phyloP scores from a whole-genome alignment of 352 stramenopile genomes.

The Phytophthora nicotianae region DNA sequence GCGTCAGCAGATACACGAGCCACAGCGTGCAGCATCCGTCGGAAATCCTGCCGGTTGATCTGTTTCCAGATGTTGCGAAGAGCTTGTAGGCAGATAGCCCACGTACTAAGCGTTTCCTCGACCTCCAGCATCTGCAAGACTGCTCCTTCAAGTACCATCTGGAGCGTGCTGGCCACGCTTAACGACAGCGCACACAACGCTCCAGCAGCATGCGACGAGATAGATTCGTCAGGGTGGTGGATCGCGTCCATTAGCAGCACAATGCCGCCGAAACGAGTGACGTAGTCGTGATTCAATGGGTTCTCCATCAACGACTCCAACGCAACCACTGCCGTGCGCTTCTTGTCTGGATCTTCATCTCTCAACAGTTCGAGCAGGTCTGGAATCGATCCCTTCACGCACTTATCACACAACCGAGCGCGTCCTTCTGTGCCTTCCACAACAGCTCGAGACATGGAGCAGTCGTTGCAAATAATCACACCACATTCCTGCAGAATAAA shows the following conservation, averaged over 20 bases:
- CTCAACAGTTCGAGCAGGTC: constrained; percentile 64
- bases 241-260: constrained; percentile 72
- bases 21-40: constrained; percentile 85
- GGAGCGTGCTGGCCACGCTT: constrained; percentile 77
- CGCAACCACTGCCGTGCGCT: constrained; percentile 73
- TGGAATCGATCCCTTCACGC: constrained; percentile 82
- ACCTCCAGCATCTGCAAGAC: constrained; percentile 90
- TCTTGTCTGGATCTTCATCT: constrained; percentile 59
- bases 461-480: constrained; percentile 87
- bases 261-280: constrained; percentile 79
- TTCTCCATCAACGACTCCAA: constrained; percentile 89
- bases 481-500: constrained; percentile 70
- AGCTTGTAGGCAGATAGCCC: constrained; percentile 80
- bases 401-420: constrained; percentile 84
- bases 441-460: constrained; percentile 84
- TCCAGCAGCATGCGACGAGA: constrained; percentile 74
- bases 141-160: constrained; percentile 89
- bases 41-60: constrained; percentile 85
- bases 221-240: constrained; percentile 67
- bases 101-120: constrained; percentile 74
- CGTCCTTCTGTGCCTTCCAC: constrained; percentile 81
- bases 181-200: constrained; percentile 80
- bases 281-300: constrained; percentile 81
- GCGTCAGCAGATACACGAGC: constrained; percentile 78
- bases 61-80: constrained; percentile 91